Percentiles rank a stretch among this genome's conserved stretches.
phyloP scores from a whole-genome alignment of 192 early-diverging fungal species.

The Linnemannia zychae region DNA sequence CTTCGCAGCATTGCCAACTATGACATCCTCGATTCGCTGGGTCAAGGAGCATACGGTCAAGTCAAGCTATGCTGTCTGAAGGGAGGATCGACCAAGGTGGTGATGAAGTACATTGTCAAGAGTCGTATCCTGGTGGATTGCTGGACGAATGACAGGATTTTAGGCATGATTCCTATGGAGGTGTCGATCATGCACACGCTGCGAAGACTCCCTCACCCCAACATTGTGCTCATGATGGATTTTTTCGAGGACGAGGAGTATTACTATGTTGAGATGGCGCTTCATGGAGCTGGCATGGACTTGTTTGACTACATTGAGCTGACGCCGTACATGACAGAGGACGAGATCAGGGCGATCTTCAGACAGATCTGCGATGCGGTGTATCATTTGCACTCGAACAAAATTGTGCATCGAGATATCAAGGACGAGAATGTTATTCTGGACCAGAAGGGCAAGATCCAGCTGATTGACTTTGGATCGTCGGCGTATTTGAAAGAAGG shows the following conservation, averaged over 20 bases:
- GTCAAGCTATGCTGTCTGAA: conserved; percentile 72
- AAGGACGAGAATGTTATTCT: conserved; percentile 93
- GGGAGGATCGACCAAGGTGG: conserved; percentile 62
- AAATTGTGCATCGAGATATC: conserved; percentile 87
- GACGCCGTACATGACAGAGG: conserved; percentile 66
- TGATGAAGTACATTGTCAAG: conserved; percentile 83
- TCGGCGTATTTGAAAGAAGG: conserved; percentile 70
- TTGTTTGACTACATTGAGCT: conserved; percentile 80
- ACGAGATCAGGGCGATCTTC: conserved; percentile 69
- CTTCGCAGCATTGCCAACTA: conserved; percentile 68
- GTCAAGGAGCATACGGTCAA: conserved; percentile 79
- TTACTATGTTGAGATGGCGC: conserved; percentile 77
- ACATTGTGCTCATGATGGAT: conserved; percentile 72
- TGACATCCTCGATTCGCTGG: conserved; percentile 71
- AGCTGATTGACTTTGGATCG: conserved; percentile 89
- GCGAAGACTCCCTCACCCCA: conserved; percentile 65
- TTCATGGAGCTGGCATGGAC: conserved; percentile 72
- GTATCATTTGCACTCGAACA: conserved; percentile 70
- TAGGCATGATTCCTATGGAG: conserved; percentile 82
- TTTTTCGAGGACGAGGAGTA: conserved; percentile 82
- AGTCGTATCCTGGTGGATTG: conserved; percentile 72
- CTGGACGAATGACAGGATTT: conserved; percentile 76
- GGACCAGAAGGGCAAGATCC: conserved; percentile 68
- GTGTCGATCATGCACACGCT: conserved; percentile 79
- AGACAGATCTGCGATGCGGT: conserved; percentile 70